Percentiles rank a stretch among this genome's conserved stretches.
Conservation (phyloP, 2,329 filamentous ascomycete species). For the Aphanoascus verrucosus region DNA sequence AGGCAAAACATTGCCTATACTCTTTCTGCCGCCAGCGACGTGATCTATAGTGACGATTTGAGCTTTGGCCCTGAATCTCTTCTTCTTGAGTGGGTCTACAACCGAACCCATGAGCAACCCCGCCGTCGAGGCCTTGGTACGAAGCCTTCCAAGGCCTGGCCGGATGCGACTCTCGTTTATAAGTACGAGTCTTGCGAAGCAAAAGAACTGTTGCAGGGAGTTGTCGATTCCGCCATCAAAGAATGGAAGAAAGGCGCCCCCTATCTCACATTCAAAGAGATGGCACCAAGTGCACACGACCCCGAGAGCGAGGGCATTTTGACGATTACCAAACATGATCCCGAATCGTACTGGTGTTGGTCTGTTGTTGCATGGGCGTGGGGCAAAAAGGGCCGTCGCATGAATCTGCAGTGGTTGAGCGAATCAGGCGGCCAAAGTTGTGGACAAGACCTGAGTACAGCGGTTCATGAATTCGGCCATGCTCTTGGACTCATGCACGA, state of each 20-base stretch:
- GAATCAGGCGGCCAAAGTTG: conserved; percentile 1
- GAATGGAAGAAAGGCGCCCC: conserved; percentile 8
- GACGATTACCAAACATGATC: conserved; percentile 8
- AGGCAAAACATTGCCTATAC: conserved; percentile 3
- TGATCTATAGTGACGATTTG: conserved; percentile 7
- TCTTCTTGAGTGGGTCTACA: conserved; percentile 7
- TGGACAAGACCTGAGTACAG: conserved; percentile 9
- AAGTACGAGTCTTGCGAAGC: conserved; percentile 9
- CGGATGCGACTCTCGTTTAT: conserved; percentile 3
- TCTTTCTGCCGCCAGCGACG: conserved; percentile 1
- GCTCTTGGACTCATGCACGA: conserved; percentile 7
- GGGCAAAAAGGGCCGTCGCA: conserved; percentile 5
- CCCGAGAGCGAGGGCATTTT: conserved; percentile 4
- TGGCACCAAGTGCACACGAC: conserved; percentile 3
- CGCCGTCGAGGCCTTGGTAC: conserved; percentile 3
- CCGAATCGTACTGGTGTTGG: conserved; percentile 7
- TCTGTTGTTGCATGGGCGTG: conserved; percentile 5
- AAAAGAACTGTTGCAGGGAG: conserved; percentile 4
- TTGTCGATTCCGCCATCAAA: conserved; percentile 6
- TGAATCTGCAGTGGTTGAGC: conserved; percentile 9
- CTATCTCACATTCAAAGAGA: conserved; percentile 2
- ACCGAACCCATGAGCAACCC: not conserved
- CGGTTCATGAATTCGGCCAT: conserved; percentile 8
- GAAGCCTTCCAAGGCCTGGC: not conserved
- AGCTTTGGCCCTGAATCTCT: conserved; percentile 5